Evolutionary conservation across 1,284 basidiomycete species (phyloP).

Genomic region (Puccinia novopanici): DNA sequence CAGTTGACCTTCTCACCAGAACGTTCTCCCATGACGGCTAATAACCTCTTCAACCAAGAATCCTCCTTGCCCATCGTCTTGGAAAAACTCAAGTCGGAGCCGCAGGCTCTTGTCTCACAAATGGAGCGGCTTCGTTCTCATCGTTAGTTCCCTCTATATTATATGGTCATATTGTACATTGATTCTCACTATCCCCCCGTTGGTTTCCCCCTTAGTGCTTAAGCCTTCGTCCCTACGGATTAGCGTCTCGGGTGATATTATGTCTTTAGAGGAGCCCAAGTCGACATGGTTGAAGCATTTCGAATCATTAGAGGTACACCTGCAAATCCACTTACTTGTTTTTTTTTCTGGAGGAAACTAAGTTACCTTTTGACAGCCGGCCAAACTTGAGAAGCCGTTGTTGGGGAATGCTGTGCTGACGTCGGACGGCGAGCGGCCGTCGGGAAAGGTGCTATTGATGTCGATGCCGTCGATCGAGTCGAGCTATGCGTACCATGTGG

Average conservation of each 20-base stretch:
- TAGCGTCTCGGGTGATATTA: constrained; percentile 81
- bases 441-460: constrained; percentile 76
- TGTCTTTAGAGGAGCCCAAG: constrained; percentile 72
- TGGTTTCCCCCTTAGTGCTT: constrained; percentile 72
- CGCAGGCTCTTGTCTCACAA: constrained; percentile 71
- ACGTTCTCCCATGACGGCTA: constrained; percentile 73
- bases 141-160: constrained; percentile 64
- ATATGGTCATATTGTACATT: neutral
- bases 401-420: constrained; percentile 73
- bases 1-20: constrained; percentile 67
- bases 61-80: constrained; percentile 78
- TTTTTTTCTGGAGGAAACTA: neutral
- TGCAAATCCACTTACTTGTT: constrained; percentile 48
- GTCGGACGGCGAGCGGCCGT: constrained; percentile 72
- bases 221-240: constrained; percentile 80
- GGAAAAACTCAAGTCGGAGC: constrained; percentile 72
- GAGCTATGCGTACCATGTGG: constrained; percentile 78
- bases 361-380: constrained; percentile 61
- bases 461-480: constrained; percentile 92
- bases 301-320: too few species aligned
- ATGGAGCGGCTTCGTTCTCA: constrained; percentile 72
- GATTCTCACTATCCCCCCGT: too few species aligned
- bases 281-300: constrained; percentile 65
- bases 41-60: constrained; percentile 72
- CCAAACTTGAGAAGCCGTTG: constrained; percentile 70